Percentiles rank a stretch among this genome's conserved stretches.
phyloP scores from a whole-genome alignment of 192 early-diverging fungal species.

The Coemansia pectinata region DNA sequence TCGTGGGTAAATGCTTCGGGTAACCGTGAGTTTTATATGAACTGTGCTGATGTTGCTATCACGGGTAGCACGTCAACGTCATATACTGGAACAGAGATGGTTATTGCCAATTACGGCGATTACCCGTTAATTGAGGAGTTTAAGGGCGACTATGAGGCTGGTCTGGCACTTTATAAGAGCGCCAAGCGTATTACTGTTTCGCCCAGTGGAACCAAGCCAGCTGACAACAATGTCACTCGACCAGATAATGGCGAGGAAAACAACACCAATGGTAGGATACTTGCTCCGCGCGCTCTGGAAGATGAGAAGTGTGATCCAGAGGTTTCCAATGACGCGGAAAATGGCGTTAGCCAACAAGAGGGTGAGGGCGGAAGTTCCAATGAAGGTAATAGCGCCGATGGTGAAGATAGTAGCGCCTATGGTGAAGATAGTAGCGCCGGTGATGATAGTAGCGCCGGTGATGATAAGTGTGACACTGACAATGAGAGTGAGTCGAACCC shows the following conservation, averaged over 20 bases:
- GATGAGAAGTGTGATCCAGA: conserved; percentile 4
- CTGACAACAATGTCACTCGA: not conserved
- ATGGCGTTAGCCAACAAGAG: not conserved
- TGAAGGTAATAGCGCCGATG: not conserved
- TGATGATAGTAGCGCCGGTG: not conserved
- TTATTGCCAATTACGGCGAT: conserved; percentile 28
- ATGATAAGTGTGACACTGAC: not conserved
- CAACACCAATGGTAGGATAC: not conserved
- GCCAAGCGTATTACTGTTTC: conserved; percentile 12
- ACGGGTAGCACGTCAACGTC: conserved; percentile 14
- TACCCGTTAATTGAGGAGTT: conserved; percentile 14
- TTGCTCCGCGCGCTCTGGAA: not conserved
- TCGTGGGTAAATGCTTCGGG: conserved; percentile 63
- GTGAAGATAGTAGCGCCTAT: not conserved
- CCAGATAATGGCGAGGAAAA: not conserved
- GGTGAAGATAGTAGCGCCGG: not conserved
- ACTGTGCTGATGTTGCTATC: conserved; percentile 33
- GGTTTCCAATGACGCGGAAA: not conserved
- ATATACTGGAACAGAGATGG: conserved; percentile 19
- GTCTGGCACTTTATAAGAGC: conserved; percentile 9
- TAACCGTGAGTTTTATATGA: conserved; percentile 65
- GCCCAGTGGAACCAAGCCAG: not conserved
- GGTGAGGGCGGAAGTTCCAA: not conserved
- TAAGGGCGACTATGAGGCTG: not conserved
- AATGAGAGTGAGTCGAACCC: not conserved